Base-by-base conservation (phyloP, 768 basidiomycete species). In the Daedalea quercina region DNA sequence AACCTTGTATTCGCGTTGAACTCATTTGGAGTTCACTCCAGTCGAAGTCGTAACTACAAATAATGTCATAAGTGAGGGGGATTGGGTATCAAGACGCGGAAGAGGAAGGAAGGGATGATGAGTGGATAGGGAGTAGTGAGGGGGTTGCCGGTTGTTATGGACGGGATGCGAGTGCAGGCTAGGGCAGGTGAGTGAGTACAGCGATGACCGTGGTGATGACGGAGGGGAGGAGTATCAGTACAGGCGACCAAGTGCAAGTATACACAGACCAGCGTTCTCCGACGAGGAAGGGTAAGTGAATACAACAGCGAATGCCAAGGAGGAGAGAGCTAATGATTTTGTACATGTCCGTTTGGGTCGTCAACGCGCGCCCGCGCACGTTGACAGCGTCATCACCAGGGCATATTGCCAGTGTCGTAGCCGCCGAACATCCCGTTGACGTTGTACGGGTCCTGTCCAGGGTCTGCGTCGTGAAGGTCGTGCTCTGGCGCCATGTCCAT, bases 351-450 rank as follows among this genome's bases (percentile, higher is more conserved):
- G 53, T 51, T 54, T 9, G 51, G 56, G 54, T 54, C 58, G 64
- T 63, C 64, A 63, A 63, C 64, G 58, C 63, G 62, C 64, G 62
- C 64, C 64, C 54, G 64, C 64, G 62, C 60, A 55, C 63, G 64
- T 58, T 63, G 61, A 65, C 64, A 35, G 53, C 51, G 54, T 63
- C 61, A 63, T 63, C 59, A 65, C 64, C 64, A 65, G 55, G 53
- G 56, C 70, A 71, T 69, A 57, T 59, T 60, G 2, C 70, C 70
- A 51, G 70, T 65, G 33, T 69, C 59, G 61, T 71, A 73, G 24
- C 71, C 67, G 33, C 69, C 57, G 62, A 72, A 73, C 33, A 73
- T 54, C 48, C 66, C 66, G 57, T 68, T 64, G 54, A 69, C n/a
- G n/a, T n/a, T n/a, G n/a, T 31, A 73, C 41, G 62, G 56, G 57